Evolutionary conservation across 2,329 filamentous ascomycete species (phyloP).

Genomic region (Dothidotthia symphoricarpi): DNA sequence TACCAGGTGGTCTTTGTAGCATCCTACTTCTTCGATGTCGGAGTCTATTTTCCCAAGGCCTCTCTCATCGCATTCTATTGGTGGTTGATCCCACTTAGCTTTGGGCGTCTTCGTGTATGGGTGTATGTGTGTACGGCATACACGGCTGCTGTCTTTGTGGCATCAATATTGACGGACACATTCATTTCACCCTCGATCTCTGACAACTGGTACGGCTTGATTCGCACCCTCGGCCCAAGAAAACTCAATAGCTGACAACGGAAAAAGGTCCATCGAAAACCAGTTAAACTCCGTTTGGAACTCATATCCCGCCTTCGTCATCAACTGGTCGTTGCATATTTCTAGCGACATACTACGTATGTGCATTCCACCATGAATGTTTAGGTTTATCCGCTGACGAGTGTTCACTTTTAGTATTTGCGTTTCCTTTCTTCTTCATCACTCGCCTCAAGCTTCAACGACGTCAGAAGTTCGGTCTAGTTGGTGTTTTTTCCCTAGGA

Average conservation of each 20-base stretch:
- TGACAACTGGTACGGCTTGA: conserved; percentile 17
- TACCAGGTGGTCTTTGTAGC: conserved; percentile 19
- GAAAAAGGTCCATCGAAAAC: conserved; percentile 17
- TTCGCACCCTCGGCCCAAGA: too few relatives aligned
- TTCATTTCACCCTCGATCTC: conserved; percentile 11
- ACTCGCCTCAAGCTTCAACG: conserved; percentile 21
- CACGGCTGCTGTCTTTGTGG: conserved; percentile 10
- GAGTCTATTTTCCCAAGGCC: conserved; percentile 22
- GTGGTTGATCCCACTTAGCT: conserved; percentile 24
- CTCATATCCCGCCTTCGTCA: conserved; percentile 8
- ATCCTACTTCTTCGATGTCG: conserved; percentile 22
- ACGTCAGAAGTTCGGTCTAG: conserved; percentile 23
- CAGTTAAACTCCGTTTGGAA: conserved; percentile 23
- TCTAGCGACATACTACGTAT: conserved; percentile 19
- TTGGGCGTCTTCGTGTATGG: conserved; percentile 17
- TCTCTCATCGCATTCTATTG: conserved; percentile 24
- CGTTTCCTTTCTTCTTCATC: conserved; percentile 23
- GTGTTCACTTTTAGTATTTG: conserved; percentile 15
- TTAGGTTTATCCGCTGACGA: not conserved
- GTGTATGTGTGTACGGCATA: conserved; percentile 11
- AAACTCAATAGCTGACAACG: too few relatives aligned
- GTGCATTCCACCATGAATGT: not conserved
- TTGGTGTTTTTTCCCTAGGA: conserved; percentile 22
- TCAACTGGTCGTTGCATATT: conserved; percentile 21
- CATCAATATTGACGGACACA: conserved; percentile 17